phyloP scores from a whole-genome alignment of 805 yeast species.

The Cyberlindnera petersonii region DNA sequence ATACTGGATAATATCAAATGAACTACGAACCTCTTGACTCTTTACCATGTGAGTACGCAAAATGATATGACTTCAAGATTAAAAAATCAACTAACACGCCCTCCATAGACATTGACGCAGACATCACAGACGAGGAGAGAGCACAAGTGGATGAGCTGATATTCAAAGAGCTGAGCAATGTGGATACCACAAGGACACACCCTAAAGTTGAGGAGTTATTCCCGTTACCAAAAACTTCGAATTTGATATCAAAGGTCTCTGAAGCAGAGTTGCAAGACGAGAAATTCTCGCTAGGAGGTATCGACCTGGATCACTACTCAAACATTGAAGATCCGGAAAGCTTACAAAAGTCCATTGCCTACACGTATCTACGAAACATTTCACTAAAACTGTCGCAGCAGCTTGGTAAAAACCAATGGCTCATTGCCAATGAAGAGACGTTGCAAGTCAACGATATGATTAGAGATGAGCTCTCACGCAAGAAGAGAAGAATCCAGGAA shows the following conservation, averaged over 20 bases:
- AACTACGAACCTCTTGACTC: conserved; percentile 36
- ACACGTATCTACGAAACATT: conserved; percentile 32
- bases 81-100: conserved; percentile 7
- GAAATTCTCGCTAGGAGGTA: conserved; percentile 29
- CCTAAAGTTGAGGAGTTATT: conserved; percentile 20
- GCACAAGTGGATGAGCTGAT: conserved; percentile 35
- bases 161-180: conserved; percentile 12
- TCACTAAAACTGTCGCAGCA: conserved; percentile 37
- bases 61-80: neutral
- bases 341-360: conserved; percentile 26
- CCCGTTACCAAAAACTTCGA: conserved; percentile 17
- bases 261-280: conserved; percentile 17
- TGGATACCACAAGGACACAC: conserved; percentile 11
- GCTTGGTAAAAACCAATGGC: conserved; percentile 36
- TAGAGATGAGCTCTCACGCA: conserved; percentile 31
- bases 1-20: conserved; percentile 10
- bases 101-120: conserved; percentile 32
- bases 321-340: conserved; percentile 26
- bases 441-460: conserved; percentile 29
- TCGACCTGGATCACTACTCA: conserved; percentile 34
- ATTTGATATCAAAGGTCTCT: conserved; percentile 3
- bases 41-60: conserved; percentile 36
- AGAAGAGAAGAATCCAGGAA: conserved; percentile 41
- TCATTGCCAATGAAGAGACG: conserved; percentile 33
- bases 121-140: conserved; percentile 35